phyloP scores from a whole-genome alignment of 352 stramenopile species.

The Phytopythium cucurbitacearum region DNA sequence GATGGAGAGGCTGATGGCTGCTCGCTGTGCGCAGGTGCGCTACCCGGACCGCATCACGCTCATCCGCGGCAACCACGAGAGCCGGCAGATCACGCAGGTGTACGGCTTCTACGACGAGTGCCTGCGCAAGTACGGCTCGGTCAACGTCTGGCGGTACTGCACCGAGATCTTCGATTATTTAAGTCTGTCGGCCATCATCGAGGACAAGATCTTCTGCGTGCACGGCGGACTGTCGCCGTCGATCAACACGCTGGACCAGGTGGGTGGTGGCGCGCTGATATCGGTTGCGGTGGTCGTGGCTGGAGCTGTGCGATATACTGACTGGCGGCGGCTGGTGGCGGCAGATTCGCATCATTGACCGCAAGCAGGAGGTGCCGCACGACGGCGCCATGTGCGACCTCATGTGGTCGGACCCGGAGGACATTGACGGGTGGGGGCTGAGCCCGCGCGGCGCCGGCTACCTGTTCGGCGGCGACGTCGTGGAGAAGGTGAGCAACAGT shows the following conservation, averaged over 20 bases:
- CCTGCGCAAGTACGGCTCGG: slow-evolving; percentile 95
- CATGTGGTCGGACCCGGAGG: slow-evolving; percentile 93
- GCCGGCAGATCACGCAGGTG: slow-evolving; percentile 97
- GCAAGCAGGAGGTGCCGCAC: slow-evolving; percentile 99
- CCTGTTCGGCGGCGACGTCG: slow-evolving; percentile 97
- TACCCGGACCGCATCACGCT: slow-evolving; percentile 99
- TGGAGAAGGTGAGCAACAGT: slow-evolving; percentile 79
- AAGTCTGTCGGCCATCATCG: slow-evolving; percentile 96
- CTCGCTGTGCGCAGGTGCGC: slow-evolving; percentile 51
- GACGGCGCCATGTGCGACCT: slow-evolving; percentile 99
- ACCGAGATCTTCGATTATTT: slow-evolving; percentile 99
- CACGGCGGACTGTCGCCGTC: slow-evolving; percentile 96
- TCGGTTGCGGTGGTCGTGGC: background rate
- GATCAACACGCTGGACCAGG: slow-evolving; percentile 89
- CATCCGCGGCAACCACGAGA: slow-evolving; percentile 99
- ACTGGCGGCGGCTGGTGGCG: background rate
- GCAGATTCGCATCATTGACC: slow-evolving; percentile 89
- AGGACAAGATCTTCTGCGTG: slow-evolving; percentile 99
- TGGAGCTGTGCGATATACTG: slow-evolving; percentile 2
- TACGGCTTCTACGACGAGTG: slow-evolving; percentile 99
- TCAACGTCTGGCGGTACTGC: slow-evolving; percentile 99
- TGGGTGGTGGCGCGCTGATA: slow-evolving; percentile 3
- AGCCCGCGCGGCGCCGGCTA: slow-evolving; percentile 97
- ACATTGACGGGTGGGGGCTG: slow-evolving; percentile 98
- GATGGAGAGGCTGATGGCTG: slow-evolving; percentile 1